Conservation (phyloP, 768 basidiomycete species). For the Termitomyces sp. region DNA sequence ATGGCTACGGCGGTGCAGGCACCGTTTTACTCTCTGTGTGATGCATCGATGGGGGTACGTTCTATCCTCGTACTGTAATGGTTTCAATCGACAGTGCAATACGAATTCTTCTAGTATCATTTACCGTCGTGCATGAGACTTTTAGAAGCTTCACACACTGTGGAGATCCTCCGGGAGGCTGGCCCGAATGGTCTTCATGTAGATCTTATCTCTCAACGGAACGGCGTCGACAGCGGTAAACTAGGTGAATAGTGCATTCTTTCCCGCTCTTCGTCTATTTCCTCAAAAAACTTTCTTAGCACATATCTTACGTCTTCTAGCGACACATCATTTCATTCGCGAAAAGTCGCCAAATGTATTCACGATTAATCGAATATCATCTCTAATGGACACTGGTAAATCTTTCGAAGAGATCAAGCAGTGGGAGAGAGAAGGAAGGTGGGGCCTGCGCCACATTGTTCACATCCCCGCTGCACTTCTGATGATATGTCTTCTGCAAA, state of each 20-base stretch:
- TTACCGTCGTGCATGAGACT: constrained; percentile 71
- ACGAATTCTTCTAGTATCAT: constrained; percentile 47
- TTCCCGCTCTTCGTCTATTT: not conserved
- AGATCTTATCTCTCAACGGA: constrained; percentile 35
- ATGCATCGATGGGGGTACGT: constrained; percentile 65
- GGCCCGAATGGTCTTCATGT: constrained; percentile 50
- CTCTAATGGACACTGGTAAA: constrained; percentile 65
- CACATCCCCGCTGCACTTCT: constrained; percentile 4
- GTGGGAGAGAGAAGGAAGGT: constrained; percentile 25
- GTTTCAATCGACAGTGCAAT: not conserved
- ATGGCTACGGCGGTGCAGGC: constrained; percentile 57
- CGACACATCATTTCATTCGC: constrained; percentile 70
- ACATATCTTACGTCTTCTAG: constrained; percentile 69
- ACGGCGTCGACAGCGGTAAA: constrained; percentile 40
- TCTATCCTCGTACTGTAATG: not conserved
- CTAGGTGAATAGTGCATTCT: constrained; percentile 32
- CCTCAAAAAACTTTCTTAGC: constrained; percentile 30
- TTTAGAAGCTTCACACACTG: constrained; percentile 64
- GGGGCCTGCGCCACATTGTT: not conserved
- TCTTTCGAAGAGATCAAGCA: constrained; percentile 37
- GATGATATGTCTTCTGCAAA: constrained; percentile 17
- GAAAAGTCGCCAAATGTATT: constrained; percentile 72
- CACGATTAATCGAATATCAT: constrained; percentile 63
- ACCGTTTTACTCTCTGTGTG: constrained; percentile 69
- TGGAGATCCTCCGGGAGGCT: constrained; percentile 64